Base-by-base conservation (phyloP, 2,329 filamentous ascomycete genomes). In the Cercospora brassicicola region DNA sequence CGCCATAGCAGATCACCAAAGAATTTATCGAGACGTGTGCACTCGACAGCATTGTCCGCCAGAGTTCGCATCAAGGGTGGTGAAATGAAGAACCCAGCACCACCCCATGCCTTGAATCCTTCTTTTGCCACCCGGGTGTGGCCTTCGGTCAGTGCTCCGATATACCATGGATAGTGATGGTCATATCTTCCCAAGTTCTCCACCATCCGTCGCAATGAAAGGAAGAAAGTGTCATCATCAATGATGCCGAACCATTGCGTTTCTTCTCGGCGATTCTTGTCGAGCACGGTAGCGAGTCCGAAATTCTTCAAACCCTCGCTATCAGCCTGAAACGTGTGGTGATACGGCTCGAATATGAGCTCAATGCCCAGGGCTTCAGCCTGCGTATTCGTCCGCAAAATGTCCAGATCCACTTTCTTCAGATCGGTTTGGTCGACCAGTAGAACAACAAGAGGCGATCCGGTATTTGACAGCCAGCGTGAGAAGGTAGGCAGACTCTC, bases 151-250 rank as follows among this genome's bases (percentile, higher is more conserved):
- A 76, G 62, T 3, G 70, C 69, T 26, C 74, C 74, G 39, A 76
- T 71, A 63, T 75, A 76, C 67, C 69, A 74, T 20, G 64, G 66
- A 62, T 69, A 59, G 9, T 56, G 30, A 11, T 69, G 65, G 61
- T 74, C 68, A 61, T 71, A 74, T 11, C 72, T 68, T 15, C 48
- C 45, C n/a, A 76, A 64, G 2, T 69, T 67, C 15, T 73, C 56
- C 26, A 76, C 23, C 66, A 74, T 66, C 1, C 66, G 65, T 4
- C 71, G 70, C 28, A 76, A 59, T 2, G 73, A 74, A 15, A 75
- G 59, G 53, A 76, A 76, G 67, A 76, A 76, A 1, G 75, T 76
- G 51, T 76, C 75, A 56, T 76, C 75, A 57, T 76, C 74, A 28
- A 76, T 74, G 33, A 76, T 62, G 28, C 71, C 73, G 53, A 74